Evolutionary conservation across 306 rosid species (phyloP).

Genomic region (Vigna unguiculata): DNA sequence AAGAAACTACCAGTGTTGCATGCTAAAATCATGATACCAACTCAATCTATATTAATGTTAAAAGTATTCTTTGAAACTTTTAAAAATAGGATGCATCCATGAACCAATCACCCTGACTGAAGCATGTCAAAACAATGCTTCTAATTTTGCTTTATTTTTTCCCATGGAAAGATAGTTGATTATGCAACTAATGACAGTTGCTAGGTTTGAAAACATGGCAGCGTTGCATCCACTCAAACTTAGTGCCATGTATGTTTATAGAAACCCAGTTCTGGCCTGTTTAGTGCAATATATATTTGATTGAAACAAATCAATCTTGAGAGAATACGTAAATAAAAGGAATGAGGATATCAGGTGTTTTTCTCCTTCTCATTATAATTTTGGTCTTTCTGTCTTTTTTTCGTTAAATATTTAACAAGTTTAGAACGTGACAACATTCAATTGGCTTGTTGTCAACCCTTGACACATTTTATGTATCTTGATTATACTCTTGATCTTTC

Average conservation of each 20-base stretch:
- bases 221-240: slow-evolving; percentile 26
- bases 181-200: slow-evolving; percentile 14
- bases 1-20: not conserved
- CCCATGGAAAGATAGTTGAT: not conserved
- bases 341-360: not conserved
- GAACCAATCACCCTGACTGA: slow-evolving; percentile 27
- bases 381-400: no score
- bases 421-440: no score
- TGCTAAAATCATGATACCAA: slow-evolving; percentile 15
- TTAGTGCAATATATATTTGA: slow-evolving; percentile 5
- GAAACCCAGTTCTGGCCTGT: slow-evolving; percentile 2
- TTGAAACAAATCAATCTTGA: not conserved
- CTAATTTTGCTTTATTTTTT: not conserved
- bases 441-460: no score
- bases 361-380: slow-evolving; percentile 5
- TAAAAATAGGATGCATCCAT: slow-evolving; percentile 21
- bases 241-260: not conserved
- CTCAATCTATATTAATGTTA: slow-evolving; percentile 26
- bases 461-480: no score
- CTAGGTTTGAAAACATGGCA: slow-evolving; percentile 18
- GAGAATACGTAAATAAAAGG: not conserved
- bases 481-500: no score
- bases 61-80: slow-evolving; percentile 27
- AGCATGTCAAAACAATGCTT: slow-evolving; percentile 30
- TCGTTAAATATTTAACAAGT: no score